These are phyloP conservation scores for Trifolium pratense DNA, from an alignment of 306 rosid genomes.

Conservation along the genomic window DNA sequence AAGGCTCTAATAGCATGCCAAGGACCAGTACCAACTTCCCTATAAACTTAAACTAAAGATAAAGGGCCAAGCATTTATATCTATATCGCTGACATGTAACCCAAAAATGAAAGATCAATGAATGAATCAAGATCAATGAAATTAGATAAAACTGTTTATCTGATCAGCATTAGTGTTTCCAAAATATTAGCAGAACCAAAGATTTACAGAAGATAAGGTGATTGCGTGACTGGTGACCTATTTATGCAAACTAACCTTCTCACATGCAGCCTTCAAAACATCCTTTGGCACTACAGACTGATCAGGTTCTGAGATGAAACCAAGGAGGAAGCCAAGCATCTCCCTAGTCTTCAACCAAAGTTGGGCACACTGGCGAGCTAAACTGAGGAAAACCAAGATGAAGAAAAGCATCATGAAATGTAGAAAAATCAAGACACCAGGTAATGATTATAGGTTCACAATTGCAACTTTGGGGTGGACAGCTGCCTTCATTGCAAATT, in stretches of 20 bases:
- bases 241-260: slow-evolving; percentile 65
- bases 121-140: slow-evolving; percentile 2
- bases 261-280: slow-evolving; percentile 62
- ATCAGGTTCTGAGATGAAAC: slow-evolving; percentile 72
- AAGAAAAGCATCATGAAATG: slow-evolving; percentile 32
- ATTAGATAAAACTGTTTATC: neutral
- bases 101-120: neutral
- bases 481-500: neutral
- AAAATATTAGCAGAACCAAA: too few relatives aligned
- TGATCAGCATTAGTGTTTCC: too few relatives aligned
- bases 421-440: neutral
- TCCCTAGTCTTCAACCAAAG: slow-evolving; percentile 94
- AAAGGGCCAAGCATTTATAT: neutral
- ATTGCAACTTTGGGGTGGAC: slow-evolving; percentile 7
- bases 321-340: slow-evolving; percentile 82
- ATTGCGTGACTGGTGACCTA: slow-evolving; percentile 20
- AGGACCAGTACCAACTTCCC: neutral
- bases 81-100: neutral
- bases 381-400: slow-evolving; percentile 57
- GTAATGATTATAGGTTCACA: neutral
- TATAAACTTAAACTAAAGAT: neutral
- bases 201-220: too few relatives aligned
- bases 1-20: neutral
- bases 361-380: slow-evolving; percentile 97
- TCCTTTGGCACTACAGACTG: slow-evolving; percentile 67